Evolutionary conservation across 1,284 basidiomycete species (phyloP).

Genomic region (Phlebopus sp.): DNA sequence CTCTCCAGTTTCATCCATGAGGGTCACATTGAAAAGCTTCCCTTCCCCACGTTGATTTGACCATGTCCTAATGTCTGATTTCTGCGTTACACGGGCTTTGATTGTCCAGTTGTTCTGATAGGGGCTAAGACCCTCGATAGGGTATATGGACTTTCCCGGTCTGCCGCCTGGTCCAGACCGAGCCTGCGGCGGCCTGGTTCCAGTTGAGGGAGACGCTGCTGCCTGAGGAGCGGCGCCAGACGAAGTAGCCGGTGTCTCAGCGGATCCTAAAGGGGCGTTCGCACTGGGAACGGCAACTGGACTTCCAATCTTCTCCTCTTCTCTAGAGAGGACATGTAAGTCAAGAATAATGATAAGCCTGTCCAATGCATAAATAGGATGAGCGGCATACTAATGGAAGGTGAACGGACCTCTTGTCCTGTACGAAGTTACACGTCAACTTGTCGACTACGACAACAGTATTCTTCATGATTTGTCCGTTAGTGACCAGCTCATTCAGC

Average conservation of each 20-base stretch:
- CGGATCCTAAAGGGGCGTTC: conserved; percentile 9
- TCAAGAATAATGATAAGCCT: conserved; percentile 87
- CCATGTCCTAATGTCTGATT: conserved; percentile 88
- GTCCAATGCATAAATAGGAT: conserved; percentile 10
- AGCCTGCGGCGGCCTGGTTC: conserved; percentile 15
- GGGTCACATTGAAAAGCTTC: conserved; percentile 89
- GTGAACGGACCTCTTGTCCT: conserved; percentile 70
- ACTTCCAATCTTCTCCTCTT: conserved; percentile 72
- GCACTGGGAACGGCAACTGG: conserved; percentile 46
- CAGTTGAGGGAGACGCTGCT: conserved; percentile 13
- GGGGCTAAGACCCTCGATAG: conserved; percentile 93
- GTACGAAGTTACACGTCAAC: conserved; percentile 83
- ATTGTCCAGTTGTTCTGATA: conserved; percentile 99
- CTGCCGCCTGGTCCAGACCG: conserved; percentile 30
- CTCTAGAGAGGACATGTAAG: conserved; percentile 55
- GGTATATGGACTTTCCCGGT: conserved; percentile 55
- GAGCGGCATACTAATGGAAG: conserved; percentile 2
- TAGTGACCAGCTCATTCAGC: conserved; percentile 75
- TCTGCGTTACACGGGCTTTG: conserved; percentile 90
- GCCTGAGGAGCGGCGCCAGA: conserved; percentile 13
- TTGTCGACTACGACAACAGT: conserved; percentile 74
- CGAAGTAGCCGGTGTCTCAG: conserved; percentile 10
- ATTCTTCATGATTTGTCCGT: conserved; percentile 69
- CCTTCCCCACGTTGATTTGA: conserved; percentile 92
- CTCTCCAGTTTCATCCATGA: conserved; percentile 96